A percentile compares a stretch with the other conserved stretches of the same genome.
Evolutionary conservation across 495 filamentous ascomycete species (phyloP).

Genomic region (Chaetomium fimeti): DNA sequence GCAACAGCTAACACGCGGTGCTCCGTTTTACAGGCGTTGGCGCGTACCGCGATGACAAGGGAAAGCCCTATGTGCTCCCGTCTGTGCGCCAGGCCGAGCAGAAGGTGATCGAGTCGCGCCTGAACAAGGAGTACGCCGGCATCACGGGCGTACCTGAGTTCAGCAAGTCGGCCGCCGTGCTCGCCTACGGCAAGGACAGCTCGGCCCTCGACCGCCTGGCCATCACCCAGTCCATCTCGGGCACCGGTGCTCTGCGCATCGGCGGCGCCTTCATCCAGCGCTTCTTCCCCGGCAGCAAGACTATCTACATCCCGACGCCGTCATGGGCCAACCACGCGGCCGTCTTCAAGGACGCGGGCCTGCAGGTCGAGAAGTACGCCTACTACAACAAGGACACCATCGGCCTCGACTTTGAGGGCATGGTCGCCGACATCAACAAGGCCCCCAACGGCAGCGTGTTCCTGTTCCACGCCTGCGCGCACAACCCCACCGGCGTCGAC

Average conservation of each 20-base stretch:
- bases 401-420: conserved; percentile 92
- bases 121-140: conserved; percentile 97
- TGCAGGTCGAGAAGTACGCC: conserved; percentile 88
- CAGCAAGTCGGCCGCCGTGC: conserved; percentile 82
- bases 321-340: conserved; percentile 99
- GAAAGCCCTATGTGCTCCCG: conserved; percentile 95
- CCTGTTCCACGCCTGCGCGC: conserved; percentile 93
- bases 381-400: conserved; percentile 99
- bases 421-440: conserved; percentile 85
- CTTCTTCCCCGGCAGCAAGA: conserved; percentile 86
- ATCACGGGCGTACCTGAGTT: conserved; percentile 95
- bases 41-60: conserved; percentile 88
- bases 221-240: conserved; percentile 97
- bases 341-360: conserved; percentile 88
- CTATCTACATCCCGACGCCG: conserved; percentile 90
- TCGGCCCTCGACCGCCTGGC: conserved; percentile 75
- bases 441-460: conserved; percentile 84
- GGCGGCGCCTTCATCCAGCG: conserved; percentile 89
- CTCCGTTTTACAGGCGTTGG: conserved; percentile 58
- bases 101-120: conserved; percentile 68
- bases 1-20: conserved; percentile 29
- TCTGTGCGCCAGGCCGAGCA: conserved; percentile 88
- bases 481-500: conserved; percentile 98
- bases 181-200: conserved; percentile 85
- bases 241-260: conserved; percentile 92